Evolutionary conservation across 805 yeast species (phyloP).

Genomic region (Starmerella bacillaris): DNA sequence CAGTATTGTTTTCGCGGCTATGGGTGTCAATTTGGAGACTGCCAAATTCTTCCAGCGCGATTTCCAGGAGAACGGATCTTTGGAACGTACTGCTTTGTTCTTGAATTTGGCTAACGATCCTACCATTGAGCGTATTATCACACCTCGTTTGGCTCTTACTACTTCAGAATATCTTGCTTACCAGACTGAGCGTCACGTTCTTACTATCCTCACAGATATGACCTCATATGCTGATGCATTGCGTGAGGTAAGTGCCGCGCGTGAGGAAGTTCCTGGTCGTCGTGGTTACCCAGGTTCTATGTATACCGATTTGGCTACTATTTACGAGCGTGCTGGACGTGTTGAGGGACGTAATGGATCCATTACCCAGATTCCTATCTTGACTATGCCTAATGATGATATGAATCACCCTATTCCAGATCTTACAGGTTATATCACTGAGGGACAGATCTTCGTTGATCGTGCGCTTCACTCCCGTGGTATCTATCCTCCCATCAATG

Average conservation of each 20-base stretch:
- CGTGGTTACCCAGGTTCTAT: slow-evolving; percentile 99
- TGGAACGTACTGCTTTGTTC: slow-evolving; percentile 93
- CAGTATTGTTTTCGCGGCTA: slow-evolving; percentile 97
- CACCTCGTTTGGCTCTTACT: slow-evolving; percentile 96
- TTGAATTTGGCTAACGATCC: slow-evolving; percentile 98
- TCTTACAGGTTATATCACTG: slow-evolving; percentile 98
- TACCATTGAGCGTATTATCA: slow-evolving; percentile 96
- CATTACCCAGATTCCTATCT: slow-evolving; percentile 94
- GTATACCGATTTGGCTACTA: slow-evolving; percentile 98
- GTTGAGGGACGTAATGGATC: slow-evolving; percentile 99
- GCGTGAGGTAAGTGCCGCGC: slow-evolving; percentile 99
- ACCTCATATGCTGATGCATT: slow-evolving; percentile 99
- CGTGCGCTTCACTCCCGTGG: slow-evolving; percentile 94
- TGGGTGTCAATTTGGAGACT: slow-evolving; percentile 99
- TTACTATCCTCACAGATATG: slow-evolving; percentile 97
- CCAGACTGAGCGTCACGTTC: slow-evolving; percentile 97
- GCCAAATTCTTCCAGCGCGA: slow-evolving; percentile 97
- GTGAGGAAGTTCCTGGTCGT: slow-evolving; percentile 99
- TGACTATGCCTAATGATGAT: slow-evolving; percentile 99
- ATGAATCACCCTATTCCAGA: slow-evolving; percentile 99
- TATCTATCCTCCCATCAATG: slow-evolving; percentile 97
- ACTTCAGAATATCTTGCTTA: slow-evolving; percentile 97
- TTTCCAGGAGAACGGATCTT: slow-evolving; percentile 95
- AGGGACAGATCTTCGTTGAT: slow-evolving; percentile 95
- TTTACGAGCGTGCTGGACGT: slow-evolving; percentile 99